phyloP scores from a whole-genome alignment of 2,329 filamentous ascomycete species.

The Fusarium abutilonis region DNA sequence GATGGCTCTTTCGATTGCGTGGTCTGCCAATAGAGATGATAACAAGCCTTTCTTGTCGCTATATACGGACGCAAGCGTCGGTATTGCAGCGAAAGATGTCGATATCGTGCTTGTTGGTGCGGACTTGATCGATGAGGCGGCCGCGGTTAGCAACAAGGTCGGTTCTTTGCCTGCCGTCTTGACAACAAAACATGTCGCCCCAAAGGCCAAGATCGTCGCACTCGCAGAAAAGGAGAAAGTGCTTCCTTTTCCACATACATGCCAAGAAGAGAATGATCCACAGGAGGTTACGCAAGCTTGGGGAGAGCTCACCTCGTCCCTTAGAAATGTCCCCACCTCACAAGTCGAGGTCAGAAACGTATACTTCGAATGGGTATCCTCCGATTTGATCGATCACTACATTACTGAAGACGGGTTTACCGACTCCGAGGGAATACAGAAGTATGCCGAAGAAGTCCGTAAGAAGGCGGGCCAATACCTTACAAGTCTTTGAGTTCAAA shows the following conservation, averaged over 20 bases:
- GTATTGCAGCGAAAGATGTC: slow-evolving; percentile 60
- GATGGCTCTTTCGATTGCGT: slow-evolving; percentile 62
- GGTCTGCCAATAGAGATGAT: slow-evolving; percentile 48
- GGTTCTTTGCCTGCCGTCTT: slow-evolving; percentile 69
- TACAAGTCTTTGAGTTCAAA: slow-evolving; percentile 46
- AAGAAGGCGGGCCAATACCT: slow-evolving; percentile 56
- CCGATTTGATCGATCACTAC: slow-evolving; percentile 61
- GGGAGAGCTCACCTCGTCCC: slow-evolving; percentile 43
- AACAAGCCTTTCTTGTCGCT: slow-evolving; percentile 54
- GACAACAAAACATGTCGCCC: slow-evolving; percentile 60
- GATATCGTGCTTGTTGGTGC: slow-evolving; percentile 71
- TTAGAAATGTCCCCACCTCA: neutral
- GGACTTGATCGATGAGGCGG: slow-evolving; percentile 66
- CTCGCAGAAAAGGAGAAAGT: slow-evolving; percentile 72
- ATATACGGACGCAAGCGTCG: slow-evolving; percentile 69
- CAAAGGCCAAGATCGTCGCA: slow-evolving; percentile 60
- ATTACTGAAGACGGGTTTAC: slow-evolving; percentile 63
- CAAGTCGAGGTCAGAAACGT: slow-evolving; percentile 57
- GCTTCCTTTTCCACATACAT: slow-evolving; percentile 54
- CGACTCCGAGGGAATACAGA: slow-evolving; percentile 52
- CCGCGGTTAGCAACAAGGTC: slow-evolving; percentile 73
- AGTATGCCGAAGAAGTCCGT: slow-evolving; percentile 51
- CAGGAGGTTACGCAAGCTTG: slow-evolving; percentile 62
- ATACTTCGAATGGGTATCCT: slow-evolving; percentile 71
- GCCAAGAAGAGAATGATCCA: slow-evolving; percentile 60